A percentile compares a stretch with the other conserved stretches of the same genome.
phyloP scores from a whole-genome alignment of 2,329 filamentous ascomycete species.

The Beauveria varroae region DNA sequence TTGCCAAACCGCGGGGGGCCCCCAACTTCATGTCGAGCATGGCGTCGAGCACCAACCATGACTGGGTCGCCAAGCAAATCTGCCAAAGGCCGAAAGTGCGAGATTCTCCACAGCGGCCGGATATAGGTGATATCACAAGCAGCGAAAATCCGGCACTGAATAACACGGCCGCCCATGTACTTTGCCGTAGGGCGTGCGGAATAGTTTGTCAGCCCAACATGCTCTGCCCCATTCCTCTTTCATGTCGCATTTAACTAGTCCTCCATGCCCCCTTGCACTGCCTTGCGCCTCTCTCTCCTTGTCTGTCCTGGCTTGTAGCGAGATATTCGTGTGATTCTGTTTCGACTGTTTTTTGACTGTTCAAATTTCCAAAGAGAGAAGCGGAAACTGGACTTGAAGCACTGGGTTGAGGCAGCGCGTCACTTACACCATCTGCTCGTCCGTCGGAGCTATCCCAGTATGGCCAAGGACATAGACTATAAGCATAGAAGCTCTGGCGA shows the following conservation, averaged over 20 bases:
- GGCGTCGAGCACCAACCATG: background rate
- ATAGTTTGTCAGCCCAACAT: background rate
- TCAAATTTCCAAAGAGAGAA: no score
- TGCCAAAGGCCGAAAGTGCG: slow-evolving; percentile 4
- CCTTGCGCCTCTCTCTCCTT: background rate
- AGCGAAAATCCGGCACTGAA: background rate
- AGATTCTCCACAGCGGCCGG: slow-evolving; percentile 4
- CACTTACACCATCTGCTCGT: background rate
- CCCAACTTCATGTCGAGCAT: no score
- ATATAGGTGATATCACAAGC: background rate
- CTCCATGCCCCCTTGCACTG: background rate
- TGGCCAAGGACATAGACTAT: background rate
- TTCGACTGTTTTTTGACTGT: no score
- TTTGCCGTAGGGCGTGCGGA: background rate
- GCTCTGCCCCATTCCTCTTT: no score
- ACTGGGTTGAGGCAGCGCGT: no score
- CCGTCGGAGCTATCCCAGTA: background rate
- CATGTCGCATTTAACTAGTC: slow-evolving; percentile 2
- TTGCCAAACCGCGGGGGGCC: no score
- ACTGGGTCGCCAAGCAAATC: background rate
- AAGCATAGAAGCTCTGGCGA: background rate
- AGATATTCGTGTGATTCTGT: no score
- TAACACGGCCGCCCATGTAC: background rate
- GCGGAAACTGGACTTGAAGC: no score
- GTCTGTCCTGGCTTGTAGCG: background rate